A percentile compares a stretch with the other conserved stretches of the same genome.
Conservation (phyloP, 345 rosid genomes). For the Angophora floribunda region DNA sequence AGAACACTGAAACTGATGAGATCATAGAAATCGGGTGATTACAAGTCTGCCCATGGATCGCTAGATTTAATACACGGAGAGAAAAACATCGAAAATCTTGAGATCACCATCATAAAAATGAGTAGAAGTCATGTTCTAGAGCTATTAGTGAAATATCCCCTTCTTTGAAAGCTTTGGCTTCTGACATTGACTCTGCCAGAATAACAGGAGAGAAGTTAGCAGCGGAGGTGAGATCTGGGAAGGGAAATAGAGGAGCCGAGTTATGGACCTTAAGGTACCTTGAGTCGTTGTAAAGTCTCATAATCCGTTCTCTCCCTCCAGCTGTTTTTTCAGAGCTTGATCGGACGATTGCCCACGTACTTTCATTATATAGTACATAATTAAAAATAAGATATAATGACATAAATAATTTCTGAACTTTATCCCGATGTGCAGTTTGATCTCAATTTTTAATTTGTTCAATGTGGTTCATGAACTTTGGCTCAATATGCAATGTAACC, state of each 20-base stretch:
- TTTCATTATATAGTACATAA: slow-evolving; percentile 37
- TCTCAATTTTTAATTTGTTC: no score
- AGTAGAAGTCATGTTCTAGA: background rate
- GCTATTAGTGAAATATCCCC: slow-evolving; percentile 70
- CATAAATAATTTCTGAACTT: no score
- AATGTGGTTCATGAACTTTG: no score
- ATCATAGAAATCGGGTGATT: background rate
- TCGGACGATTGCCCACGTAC: slow-evolving; percentile 94
- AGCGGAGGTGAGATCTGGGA: background rate
- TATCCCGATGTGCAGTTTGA: no score
- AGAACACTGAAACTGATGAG: background rate
- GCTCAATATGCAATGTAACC: no score
- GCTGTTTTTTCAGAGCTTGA: slow-evolving; percentile 87
- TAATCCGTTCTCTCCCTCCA: slow-evolving; percentile 89
- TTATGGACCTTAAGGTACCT: slow-evolving; percentile 15
- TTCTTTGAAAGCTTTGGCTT: slow-evolving; percentile 62
- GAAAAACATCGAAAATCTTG: background rate
- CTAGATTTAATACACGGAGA: background rate
- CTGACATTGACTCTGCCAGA: slow-evolving; percentile 43
- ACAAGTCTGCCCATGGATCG: background rate
- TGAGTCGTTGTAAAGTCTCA: slow-evolving; percentile 64
- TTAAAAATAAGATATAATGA: no score
- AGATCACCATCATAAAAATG: background rate
- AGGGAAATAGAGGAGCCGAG: background rate
- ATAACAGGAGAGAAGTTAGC: background rate